Conservation (phyloP, 1,284 basidiomycete species). For the Marasmius oreades region DNA sequence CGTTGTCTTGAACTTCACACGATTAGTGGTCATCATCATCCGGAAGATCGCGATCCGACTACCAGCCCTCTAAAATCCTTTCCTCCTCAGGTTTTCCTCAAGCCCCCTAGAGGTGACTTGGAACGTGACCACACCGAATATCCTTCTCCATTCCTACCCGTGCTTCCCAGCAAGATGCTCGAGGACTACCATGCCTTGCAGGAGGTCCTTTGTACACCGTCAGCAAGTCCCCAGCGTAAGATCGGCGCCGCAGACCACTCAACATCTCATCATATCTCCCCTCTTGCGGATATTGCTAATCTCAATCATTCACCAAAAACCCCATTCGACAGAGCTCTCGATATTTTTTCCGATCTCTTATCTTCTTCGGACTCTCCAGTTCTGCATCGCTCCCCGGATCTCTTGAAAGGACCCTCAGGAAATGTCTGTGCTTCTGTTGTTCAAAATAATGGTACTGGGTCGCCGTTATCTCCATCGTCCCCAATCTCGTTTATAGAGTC, state of each 20-base stretch:
- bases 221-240: background rate
- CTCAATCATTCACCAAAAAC: constrained; percentile 3
- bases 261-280: background rate
- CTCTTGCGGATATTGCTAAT: constrained; percentile 5
- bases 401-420: too few relatives aligned
- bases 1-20: background rate
- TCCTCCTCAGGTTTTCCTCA: background rate
- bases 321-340: background rate
- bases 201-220: constrained; percentile 6
- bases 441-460: background rate
- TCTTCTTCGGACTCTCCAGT: constrained; percentile 6
- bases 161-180: constrained; percentile 5
- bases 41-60: background rate
- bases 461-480: background rate
- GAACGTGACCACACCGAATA: background rate
- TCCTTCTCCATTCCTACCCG: background rate
- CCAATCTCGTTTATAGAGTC: background rate
- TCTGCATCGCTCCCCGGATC: background rate
- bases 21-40: too few relatives aligned
- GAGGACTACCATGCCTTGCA: background rate
- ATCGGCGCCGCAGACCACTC: background rate
- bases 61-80: background rate
- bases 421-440: background rate
- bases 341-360: background rate
- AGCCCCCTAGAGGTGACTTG: background rate